Base-by-base conservation (phyloP, 2,329 filamentous ascomycete genomes). In the Sporothrix luriei region DNA sequence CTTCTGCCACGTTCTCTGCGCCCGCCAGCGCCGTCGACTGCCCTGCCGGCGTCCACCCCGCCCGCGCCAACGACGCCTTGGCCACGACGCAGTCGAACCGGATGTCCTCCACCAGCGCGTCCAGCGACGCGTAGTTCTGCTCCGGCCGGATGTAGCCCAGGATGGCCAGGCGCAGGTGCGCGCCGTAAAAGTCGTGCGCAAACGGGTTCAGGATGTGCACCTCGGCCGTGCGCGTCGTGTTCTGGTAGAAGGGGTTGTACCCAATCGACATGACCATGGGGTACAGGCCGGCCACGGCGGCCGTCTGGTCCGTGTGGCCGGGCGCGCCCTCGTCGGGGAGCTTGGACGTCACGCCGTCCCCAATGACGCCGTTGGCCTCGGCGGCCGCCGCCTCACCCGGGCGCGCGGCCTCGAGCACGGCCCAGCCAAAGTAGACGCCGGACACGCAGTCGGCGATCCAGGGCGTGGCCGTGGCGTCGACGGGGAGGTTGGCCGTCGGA, bases 191-290 rank as follows among this genome's bases (percentile, higher is more conserved):
- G 78, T 98, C 93, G 51, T 84, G 82, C 1, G 81, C 79, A 78
- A 97, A 97, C 55, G 84, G 79, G 76, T 92, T 89, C 79, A 99
- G 86, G 68, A 99, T 87, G 81, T 97, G 93, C 69, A 97, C 93
- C 84, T 97, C 93, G 77, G 95, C 93, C 72, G 88, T 92, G 72
- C 92, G 89, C 61, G 92, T 88, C 4, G 86, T 89, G 84, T 99
- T 98, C 78, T 94, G 93, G 85, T 97, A 99, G 81, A 94, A 98
- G 0, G 95, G 95, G 80, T 98, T 99, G 86, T 94, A 98, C 57
- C 95, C 95, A 74, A 97, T 94, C 72, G 89, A 92, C 90, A 97
- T 91, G 74, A 97, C 93, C 86, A 96, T 95, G 0, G 92, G 92
- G 79, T 90, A 92, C 69, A 95, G 83, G 57, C 61, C 71, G 73